Base-by-base conservation (phyloP, 2,329 filamentous ascomycete genomes). In the Neonectria magnoliae region DNA sequence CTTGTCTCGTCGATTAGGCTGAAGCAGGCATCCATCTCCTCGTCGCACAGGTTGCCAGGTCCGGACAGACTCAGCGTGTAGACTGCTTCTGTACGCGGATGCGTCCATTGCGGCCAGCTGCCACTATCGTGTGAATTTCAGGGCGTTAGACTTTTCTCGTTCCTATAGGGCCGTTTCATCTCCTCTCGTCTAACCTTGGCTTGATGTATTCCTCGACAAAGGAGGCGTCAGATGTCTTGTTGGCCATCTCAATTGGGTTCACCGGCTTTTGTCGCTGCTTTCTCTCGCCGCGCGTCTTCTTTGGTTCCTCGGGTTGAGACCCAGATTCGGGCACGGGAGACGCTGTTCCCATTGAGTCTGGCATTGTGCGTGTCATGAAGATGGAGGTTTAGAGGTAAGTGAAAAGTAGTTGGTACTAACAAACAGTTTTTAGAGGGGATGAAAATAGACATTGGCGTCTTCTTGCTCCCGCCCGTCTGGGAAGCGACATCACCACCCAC, bases 1-100 rank as follows among this genome's bases (percentile, higher is more conserved):
- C 90, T 93, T 0, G 91, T 93, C 53, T 82, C 77, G 65, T 90
- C 84, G 56, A 94, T 82, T 27, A 91, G 77, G 20, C 74, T 64
- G 68, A 87, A 87, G 71, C 88, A 91, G 1, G 82, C 79, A 25
- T 82, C 74, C 22, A 90, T 76, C 27, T 89, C 85, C 3, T 73
- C 72, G 1, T 76, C 68, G 5, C 69, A 71, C 25, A 90, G 76
- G n/a, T 71, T 68, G 2, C 68, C 71, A 0, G 85, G 75, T 4
- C 76, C 73, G 9, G 73, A 67, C n/a, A 90, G 78, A 38, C 73
- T 74, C 38, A 90, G 70, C 0, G 74, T 68, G 76, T 86, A 87
- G 5, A 64, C 59, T 7, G 68, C 67, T 6, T 75, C 71, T 0
- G 81, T 84, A 13, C 60, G 71, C 7, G 87, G 86, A 71, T 89